Conservation (phyloP, 257 asterid genomes). For the Orobanche coerulescens region DNA sequence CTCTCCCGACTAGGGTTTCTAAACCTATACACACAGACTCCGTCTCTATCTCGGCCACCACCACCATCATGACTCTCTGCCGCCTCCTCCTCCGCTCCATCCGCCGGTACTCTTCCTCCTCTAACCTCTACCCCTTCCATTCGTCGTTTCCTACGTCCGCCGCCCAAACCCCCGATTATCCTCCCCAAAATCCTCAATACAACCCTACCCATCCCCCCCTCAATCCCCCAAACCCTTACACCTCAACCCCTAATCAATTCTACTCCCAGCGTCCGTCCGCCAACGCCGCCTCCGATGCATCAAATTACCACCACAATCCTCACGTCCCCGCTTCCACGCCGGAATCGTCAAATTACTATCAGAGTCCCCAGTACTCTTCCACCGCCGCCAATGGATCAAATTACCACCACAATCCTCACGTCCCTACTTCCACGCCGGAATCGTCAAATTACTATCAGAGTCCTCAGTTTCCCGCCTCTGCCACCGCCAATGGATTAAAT, state of each 20-base stretch:
- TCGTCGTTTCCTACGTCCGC: constrained; percentile 25
- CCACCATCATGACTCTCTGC: constrained; percentile 27
- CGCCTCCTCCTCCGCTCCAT: constrained; percentile 43
- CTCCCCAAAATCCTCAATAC: neutral
- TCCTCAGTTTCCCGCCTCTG: neutral
- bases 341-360: neutral
- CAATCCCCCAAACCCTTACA: constrained; percentile 8
- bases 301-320: constrained; percentile 11
- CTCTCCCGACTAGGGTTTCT: constrained; percentile 19
- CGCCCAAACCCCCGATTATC: constrained; percentile 7
- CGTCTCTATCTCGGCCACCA: constrained; percentile 1
- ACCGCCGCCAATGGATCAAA: neutral
- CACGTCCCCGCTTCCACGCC: constrained; percentile 9
- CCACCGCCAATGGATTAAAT: neutral
- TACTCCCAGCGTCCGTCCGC: constrained; percentile 14
- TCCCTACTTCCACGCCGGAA: constrained; percentile 11
- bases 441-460: neutral
- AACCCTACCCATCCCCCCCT: neutral
- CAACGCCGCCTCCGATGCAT: neutral
- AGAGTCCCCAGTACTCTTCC: neutral
- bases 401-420: constrained; percentile 3
- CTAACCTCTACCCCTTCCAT: constrained; percentile 25
- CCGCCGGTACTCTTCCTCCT: constrained; percentile 34
- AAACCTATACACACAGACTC: neutral
- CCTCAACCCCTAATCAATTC: constrained; percentile 8